These are phyloP conservation scores for Tuber melanosporum DNA, from an alignment of 495 filamentous ascomycete genomes.

Conservation along the genomic window DNA sequence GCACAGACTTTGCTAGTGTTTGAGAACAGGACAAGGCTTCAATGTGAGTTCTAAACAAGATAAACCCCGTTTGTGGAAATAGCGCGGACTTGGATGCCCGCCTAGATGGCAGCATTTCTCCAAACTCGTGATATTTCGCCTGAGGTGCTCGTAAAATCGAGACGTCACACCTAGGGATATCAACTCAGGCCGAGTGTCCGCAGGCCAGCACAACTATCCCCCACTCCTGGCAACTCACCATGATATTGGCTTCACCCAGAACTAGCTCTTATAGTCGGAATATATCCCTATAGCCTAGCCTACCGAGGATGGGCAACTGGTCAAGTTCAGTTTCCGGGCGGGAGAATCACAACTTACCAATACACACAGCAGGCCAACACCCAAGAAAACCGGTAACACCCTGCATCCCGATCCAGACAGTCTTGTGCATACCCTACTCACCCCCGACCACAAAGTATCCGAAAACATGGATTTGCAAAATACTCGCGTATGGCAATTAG, in stretches of 20 bases:
- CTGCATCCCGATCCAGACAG: neutral
- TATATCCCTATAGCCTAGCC: neutral
- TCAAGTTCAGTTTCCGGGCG: neutral
- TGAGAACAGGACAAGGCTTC: neutral
- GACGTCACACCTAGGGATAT: neutral
- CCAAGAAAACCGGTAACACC: neutral
- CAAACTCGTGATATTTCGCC: neutral
- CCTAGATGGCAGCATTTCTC: neutral
- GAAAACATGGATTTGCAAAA: too few relatives aligned
- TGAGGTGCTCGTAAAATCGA: neutral
- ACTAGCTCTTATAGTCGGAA: neutral
- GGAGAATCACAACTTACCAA: neutral
- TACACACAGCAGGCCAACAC: neutral
- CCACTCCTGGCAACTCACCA: neutral
- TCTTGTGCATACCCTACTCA: neutral
- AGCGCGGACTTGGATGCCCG: neutral
- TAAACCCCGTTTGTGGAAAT: neutral
- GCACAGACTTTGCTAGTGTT: neutral
- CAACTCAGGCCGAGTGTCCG: neutral
- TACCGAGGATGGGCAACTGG: neutral
- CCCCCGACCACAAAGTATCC: too few relatives aligned
- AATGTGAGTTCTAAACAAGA: neutral
- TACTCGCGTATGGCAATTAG: too few relatives aligned
- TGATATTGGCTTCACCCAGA: neutral
- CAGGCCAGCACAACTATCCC: neutral